Evolutionary conservation across 352 stramenopile genomes (phyloP), one percentile per base, ranked within the genome.

Genomic region (Phytophthora hybrid): DNA sequence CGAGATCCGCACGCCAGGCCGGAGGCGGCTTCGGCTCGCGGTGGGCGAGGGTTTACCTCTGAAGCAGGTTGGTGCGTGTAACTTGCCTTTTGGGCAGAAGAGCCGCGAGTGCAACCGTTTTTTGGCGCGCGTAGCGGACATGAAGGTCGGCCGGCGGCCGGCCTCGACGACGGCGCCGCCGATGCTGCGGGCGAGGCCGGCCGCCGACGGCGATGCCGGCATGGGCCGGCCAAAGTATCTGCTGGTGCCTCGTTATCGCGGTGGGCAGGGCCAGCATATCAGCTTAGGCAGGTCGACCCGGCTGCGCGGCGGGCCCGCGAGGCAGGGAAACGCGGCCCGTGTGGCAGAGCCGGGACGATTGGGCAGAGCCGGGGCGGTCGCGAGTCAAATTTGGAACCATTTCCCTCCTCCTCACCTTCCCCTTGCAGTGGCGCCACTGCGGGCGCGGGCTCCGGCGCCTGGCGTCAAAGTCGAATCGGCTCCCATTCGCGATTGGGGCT

Each of bases 401-500:
- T 57, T 74, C 66, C 71, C 71, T 74, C 60, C 66, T 49, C 47
- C 54, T 67, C 58, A 74, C 71, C 71, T 79, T 77, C 66, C 69
- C 73, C 73, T 77, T 41, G 73, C 69, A 72, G 74, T 80, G 69
- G 69, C 74, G 74, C 74, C 74, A 80, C 69, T 75, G 59, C 34
- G 31, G 10, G 29, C 18, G 14, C 18, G 19, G 47, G 46, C 47
- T 65, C 32, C 34, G 56, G 46, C 56, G 49, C 51, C 59, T 67
- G 47, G 65, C 66, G 60, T 71, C 74, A 78, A 74, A 76, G 61
- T 65, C 65, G 70, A 76, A 81, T 77, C 68, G 59, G 47, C 62
- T 74, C 61, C 63, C 75, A 81, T 81, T 81, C 59, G 63, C 74
- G 70, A 80, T 80, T 80, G 56, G 67, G 72, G 62, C 61, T 66